Evolutionary conservation across 192 early-diverging fungal genomes (phyloP).

Genomic region (Coemansia sp.): DNA sequence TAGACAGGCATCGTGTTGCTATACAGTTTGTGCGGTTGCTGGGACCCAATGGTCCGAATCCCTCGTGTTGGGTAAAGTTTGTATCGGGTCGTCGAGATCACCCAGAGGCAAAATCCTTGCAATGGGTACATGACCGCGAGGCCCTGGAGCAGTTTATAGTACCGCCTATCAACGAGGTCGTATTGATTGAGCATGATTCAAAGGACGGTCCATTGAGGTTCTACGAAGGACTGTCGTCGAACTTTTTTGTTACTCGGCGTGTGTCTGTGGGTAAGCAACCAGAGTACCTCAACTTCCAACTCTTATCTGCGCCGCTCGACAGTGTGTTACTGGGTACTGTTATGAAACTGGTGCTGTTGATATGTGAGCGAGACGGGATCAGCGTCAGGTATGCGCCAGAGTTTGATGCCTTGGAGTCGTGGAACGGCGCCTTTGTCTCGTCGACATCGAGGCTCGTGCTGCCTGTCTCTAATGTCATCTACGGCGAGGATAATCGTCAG

Average conservation of each 20-base stretch:
- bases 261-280: not conserved
- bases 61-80: slow-evolving; percentile 34
- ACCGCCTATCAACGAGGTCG: slow-evolving; percentile 44
- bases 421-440: slow-evolving; percentile 53
- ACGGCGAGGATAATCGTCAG: slow-evolving; percentile 3
- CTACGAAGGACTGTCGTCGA: slow-evolving; percentile 56
- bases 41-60: not conserved
- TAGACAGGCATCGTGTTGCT: slow-evolving; percentile 17
- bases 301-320: slow-evolving; percentile 42
- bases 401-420: slow-evolving; percentile 24
- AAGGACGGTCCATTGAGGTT: slow-evolving; percentile 10
- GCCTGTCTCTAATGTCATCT: slow-evolving; percentile 31
- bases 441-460: slow-evolving; percentile 52
- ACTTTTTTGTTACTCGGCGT: slow-evolving; percentile 45
- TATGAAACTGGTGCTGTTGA: slow-evolving; percentile 49
- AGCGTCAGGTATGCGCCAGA: slow-evolving; percentile 29
- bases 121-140: slow-evolving; percentile 57
- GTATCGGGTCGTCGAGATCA: slow-evolving; percentile 30
- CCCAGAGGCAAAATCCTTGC: slow-evolving; percentile 44
- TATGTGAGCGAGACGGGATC: slow-evolving; percentile 41
- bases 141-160: slow-evolving; percentile 33
- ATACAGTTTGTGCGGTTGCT: slow-evolving; percentile 34
- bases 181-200: slow-evolving; percentile 29
- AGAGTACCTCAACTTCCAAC: slow-evolving; percentile 26
- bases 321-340: slow-evolving; percentile 51